These are phyloP conservation scores for Ogataea degrootiae DNA, from an alignment of 805 yeast species.

Conservation along the genomic window DNA sequence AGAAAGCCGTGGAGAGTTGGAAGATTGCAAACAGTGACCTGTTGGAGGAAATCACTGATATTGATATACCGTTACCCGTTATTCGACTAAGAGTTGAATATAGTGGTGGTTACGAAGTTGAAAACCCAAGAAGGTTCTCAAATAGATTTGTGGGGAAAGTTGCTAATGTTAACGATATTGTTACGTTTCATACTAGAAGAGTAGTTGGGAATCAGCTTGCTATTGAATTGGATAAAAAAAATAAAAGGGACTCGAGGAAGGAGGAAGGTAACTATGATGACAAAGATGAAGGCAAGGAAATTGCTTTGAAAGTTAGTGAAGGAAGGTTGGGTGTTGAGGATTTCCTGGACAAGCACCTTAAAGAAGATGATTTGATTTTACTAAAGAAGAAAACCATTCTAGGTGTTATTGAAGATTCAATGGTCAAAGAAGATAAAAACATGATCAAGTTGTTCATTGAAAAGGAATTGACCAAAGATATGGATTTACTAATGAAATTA, in stretches of 20 bases:
- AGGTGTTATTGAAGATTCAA: constrained; percentile 64
- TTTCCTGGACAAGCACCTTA: constrained; percentile 58
- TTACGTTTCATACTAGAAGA: constrained; percentile 56
- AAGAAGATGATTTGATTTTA: constrained; percentile 58
- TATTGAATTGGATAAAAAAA: constrained; percentile 9
- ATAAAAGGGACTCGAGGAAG: neutral
- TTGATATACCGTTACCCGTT: constrained; percentile 69
- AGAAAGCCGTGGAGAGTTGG: constrained; percentile 51
- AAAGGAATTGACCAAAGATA: constrained; percentile 48
- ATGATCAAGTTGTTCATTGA: constrained; percentile 63
- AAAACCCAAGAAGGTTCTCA: constrained; percentile 83
- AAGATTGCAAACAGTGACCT: constrained; percentile 24
- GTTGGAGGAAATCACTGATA: constrained; percentile 27
- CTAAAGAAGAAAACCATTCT: constrained; percentile 74
- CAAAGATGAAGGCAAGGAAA: constrained; percentile 27
- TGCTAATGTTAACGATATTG: constrained; percentile 86
- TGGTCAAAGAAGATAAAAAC: constrained; percentile 78
- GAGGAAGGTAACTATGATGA: constrained; percentile 24
- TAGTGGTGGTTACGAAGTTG: constrained; percentile 86
- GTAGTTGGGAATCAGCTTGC: constrained; percentile 12
- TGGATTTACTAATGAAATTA: constrained; percentile 42
- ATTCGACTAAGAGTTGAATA: constrained; percentile 83
- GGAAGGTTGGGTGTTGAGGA: constrained; percentile 31
- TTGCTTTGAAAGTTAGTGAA: constrained; percentile 9
- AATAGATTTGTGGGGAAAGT: constrained; percentile 85